Evolutionary conservation across 176 grass and related monocot species (phyloP), one percentile per base, ranked within the genome.

Genomic region (bread wheat (Triticum aestivum)): DNA sequence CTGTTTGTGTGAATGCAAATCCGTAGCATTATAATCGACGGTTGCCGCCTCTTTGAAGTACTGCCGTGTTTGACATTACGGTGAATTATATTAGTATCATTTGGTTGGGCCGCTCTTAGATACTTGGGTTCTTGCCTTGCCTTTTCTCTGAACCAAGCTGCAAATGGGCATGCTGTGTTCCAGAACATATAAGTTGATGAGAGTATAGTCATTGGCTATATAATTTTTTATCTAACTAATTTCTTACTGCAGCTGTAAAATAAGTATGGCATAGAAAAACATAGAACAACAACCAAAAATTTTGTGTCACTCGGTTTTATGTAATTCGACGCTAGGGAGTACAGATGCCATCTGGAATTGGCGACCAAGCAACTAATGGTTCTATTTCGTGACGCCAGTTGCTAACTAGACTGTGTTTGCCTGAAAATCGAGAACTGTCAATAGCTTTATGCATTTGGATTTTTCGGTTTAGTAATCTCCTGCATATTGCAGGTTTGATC

Each of bases 401-500:
- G 69, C 49, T 54, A 14, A 80, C 32, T 84, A 44, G 69, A 20
- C 21, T 30, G 59, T n/a, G 3, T 77, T 34, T 35, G 12, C 84
- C 6, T 65, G 59, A 80, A 58, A 68, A 75, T 58, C 73, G 32
- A 38, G 42, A 76, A 26, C 21, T 87, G 15, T 21, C n/a, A 67
- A 67, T 65, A 54, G 6, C 47, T 26, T 8, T 75, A 54, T 69
- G 34, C 3, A 17, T 32, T 39, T 59, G 15, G n/a, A 30, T 41
- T 29, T 58, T 72, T 27, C 21, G 10, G 11, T 38, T 65, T 79
- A 65, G 18, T 47, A 62, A 37, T 51, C 3, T 69, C 51, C 9
- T 84, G 35, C 66, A 54, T 86, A 21, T 68, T 52, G 18, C 67
- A 92, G 93, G 82, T 95, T 95, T 92, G 93, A 95, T 66, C 83